Evolutionary conservation across 2,329 filamentous ascomycete species (phyloP).

Genomic region (Trichoderma polysporum): DNA sequence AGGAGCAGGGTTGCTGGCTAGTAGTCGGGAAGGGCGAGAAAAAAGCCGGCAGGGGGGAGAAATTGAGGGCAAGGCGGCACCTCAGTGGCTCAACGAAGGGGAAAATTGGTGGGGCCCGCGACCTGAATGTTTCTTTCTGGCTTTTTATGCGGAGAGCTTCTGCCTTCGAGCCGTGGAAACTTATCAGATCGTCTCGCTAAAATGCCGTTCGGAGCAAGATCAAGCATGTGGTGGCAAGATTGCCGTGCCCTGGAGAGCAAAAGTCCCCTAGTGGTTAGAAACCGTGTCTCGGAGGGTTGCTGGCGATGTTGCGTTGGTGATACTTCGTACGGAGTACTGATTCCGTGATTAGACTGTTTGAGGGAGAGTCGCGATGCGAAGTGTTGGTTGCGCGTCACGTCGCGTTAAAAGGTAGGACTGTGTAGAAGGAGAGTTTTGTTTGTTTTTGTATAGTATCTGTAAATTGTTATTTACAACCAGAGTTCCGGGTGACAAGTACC

Average conservation of each 20-base stretch:
- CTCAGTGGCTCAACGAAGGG: conserved; percentile 5
- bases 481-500: no score
- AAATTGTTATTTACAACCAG: not conserved
- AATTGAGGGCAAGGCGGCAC: not conserved
- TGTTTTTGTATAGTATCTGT: not conserved
- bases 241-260: conserved; percentile 1
- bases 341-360: not conserved
- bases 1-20: conserved; percentile 26
- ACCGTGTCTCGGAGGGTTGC: not conserved
- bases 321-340: no score
- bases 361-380: not conserved
- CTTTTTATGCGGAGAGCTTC: not conserved
- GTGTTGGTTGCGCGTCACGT: not conserved
- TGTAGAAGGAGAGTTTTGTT: not conserved
- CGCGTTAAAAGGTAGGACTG: not conserved
- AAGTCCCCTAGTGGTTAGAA: not conserved
- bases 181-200: conserved; percentile 8
- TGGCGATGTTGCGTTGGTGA: not conserved
- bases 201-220: not conserved
- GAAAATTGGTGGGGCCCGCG: conserved; percentile 1
- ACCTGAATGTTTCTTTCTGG: not conserved
- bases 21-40: conserved; percentile 9
- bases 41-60: conserved; percentile 2
- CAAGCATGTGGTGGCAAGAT: not conserved
- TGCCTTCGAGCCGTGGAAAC: not conserved